Evolutionary conservation across 2,329 filamentous ascomycete species (phyloP).

Genomic region (Talaromyces sp.): DNA sequence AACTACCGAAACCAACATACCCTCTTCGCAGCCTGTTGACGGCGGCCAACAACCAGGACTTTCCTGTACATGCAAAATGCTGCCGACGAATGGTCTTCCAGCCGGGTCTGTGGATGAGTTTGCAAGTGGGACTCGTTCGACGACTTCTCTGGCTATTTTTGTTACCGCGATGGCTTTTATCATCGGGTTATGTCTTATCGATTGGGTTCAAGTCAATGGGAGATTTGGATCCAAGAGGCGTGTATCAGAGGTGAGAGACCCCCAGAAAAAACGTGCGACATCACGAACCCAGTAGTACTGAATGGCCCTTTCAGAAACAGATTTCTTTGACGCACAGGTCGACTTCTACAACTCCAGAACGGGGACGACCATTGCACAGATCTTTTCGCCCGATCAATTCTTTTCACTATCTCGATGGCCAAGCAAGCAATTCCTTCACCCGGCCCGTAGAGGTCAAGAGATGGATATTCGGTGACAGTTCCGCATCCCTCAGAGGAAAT

Average conservation of each 20-base stretch:
- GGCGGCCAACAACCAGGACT: background rate
- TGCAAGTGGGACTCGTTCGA: background rate
- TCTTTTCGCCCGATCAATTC: background rate
- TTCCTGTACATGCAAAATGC: background rate
- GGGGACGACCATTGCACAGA: background rate
- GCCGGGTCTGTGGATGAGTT: background rate
- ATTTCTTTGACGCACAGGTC: background rate
- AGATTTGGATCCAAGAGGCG: background rate
- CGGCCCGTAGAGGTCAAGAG: background rate
- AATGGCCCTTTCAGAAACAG: background rate
- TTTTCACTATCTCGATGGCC: background rate
- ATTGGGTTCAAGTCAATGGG: background rate
- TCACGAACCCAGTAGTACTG: background rate
- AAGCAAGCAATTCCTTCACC: background rate
- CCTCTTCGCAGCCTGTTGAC: background rate
- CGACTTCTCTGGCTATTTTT: background rate
- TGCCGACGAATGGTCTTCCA: background rate
- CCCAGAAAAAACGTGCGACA: background rate
- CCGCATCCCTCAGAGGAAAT: background rate
- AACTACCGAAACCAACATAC: background rate
- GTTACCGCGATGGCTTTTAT: background rate
- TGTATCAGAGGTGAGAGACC: background rate
- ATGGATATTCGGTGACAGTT: background rate
- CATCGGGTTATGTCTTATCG: background rate
- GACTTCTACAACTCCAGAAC: background rate